phyloP scores from a whole-genome alignment of 2,329 filamentous ascomycete species.

The Calonectria henricotiae region DNA sequence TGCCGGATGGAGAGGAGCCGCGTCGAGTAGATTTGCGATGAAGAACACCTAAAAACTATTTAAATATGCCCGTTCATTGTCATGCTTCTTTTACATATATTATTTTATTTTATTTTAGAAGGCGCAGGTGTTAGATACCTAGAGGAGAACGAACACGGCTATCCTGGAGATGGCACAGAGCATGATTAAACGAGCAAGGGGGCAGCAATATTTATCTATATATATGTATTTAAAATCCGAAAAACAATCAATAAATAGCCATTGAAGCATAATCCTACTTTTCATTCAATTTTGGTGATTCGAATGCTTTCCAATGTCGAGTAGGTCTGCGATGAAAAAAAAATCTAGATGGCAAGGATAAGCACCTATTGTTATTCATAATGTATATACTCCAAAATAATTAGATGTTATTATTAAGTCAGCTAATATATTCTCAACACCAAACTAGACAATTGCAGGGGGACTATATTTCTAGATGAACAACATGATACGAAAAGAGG shows the following conservation, averaged over 20 bases:
- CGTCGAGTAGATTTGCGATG: conserved; percentile 59
- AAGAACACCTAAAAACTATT: not conserved
- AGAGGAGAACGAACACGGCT: conserved; percentile 29
- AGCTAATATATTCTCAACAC: too few relatives aligned
- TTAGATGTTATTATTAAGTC: too few relatives aligned
- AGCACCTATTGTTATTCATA: too few relatives aligned
- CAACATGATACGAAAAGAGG: too few relatives aligned
- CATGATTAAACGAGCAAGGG: conserved; percentile 37
- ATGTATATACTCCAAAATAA: too few relatives aligned
- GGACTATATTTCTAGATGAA: too few relatives aligned
- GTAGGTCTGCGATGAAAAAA: too few relatives aligned
- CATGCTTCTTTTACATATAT: conserved; percentile 16
- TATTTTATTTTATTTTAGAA: conserved; percentile 17
- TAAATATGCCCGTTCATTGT: conserved; percentile 2
- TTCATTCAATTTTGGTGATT: conserved; percentile 12
- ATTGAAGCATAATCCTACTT: conserved; percentile 42
- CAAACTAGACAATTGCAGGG: too few relatives aligned
- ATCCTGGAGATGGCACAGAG: conserved; percentile 34
- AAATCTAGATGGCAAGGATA: too few relatives aligned
- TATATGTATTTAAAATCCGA: conserved; percentile 21
- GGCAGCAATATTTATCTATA: not conserved
- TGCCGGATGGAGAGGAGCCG: conserved; percentile 67
- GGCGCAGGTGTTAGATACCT: conserved; percentile 31
- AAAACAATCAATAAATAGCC: conserved; percentile 24
- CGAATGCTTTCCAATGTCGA: not conserved